Evolutionary conservation across 495 filamentous ascomycete species (phyloP).

Genomic region (Hypoxylon subgilvum): DNA sequence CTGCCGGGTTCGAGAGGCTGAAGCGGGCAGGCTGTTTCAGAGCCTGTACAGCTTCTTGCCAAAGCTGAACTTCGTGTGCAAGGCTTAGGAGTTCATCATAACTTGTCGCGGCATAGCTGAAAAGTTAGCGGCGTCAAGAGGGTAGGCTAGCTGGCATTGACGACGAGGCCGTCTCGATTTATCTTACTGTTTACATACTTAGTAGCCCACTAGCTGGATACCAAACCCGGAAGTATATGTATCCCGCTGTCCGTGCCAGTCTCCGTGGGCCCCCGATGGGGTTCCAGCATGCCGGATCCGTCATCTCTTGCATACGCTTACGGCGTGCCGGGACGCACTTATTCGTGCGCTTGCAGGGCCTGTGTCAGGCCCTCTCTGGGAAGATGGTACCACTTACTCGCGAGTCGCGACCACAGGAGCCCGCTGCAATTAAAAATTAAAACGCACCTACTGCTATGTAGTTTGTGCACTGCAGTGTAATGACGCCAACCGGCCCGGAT

Average conservation of each 20-base stretch:
- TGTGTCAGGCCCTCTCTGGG: background rate
- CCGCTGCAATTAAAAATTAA: background rate
- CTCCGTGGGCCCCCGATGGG: background rate
- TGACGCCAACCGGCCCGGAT: slow-evolving; percentile 2
- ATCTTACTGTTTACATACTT: background rate
- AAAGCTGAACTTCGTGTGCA: slow-evolving; percentile 14
- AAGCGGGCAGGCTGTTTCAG: slow-evolving; percentile 26
- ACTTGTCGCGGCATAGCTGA: slow-evolving; percentile 14
- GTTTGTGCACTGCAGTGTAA: slow-evolving; percentile 7
- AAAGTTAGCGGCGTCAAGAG: slow-evolving; percentile 14
- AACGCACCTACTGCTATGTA: background rate
- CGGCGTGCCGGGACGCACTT: slow-evolving; percentile 8
- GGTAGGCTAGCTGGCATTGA: slow-evolving; percentile 9
- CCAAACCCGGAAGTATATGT: slow-evolving; percentile 13
- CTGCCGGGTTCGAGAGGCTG: slow-evolving; percentile 27
- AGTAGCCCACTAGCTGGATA: background rate
- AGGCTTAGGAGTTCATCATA: slow-evolving; percentile 2
- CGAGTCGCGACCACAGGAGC: background rate
- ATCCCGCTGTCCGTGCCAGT: slow-evolving; percentile 16
- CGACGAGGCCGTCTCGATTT: slow-evolving; percentile 14
- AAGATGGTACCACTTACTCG: background rate
- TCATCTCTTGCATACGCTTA: slow-evolving; percentile 20
- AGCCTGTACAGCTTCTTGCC: slow-evolving; percentile 11
- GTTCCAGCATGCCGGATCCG: slow-evolving; percentile 23
- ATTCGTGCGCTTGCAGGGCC: slow-evolving; percentile 14